phyloP scores from a whole-genome alignment of 371 early-diverging fungal genomes.

The Mortierella sp. region DNA sequence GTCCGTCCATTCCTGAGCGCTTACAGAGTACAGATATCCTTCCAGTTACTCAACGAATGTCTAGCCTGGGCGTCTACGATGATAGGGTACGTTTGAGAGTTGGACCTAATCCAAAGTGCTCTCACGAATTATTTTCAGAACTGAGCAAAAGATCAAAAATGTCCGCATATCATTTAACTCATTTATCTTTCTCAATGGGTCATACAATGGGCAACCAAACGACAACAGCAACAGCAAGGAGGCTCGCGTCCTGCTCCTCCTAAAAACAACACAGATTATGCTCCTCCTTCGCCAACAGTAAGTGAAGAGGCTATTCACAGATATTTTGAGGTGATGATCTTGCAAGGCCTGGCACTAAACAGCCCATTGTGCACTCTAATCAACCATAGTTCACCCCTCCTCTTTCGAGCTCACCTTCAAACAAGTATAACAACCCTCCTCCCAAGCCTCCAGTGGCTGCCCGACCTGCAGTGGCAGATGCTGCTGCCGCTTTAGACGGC shows the following conservation, averaged over 20 bases:
- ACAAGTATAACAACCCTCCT: conserved; percentile 26
- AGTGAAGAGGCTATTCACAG: not conserved
- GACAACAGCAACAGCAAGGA: conserved; percentile 40
- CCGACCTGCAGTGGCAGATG: conserved; percentile 41
- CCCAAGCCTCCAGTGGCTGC: conserved; percentile 29
- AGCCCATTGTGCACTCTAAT: no score
- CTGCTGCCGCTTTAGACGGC: conserved; percentile 50
- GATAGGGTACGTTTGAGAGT: conserved; percentile 32
- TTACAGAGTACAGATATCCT: conserved; percentile 28
- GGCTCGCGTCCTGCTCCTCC: conserved; percentile 40
- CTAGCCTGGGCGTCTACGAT: conserved; percentile 46
- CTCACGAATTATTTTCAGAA: conserved; percentile 20
- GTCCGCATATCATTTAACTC: conserved; percentile 12
- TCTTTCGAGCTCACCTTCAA: conserved; percentile 39
- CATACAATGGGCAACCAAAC: not conserved
- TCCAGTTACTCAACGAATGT: conserved; percentile 51
- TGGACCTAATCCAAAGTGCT: conserved; percentile 11
- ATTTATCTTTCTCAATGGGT: not conserved
- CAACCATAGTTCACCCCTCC: conserved; percentile 31
- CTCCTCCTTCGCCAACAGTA: conserved; percentile 49
- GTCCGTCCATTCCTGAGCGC: conserved; percentile 43
- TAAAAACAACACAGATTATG: conserved; percentile 39
- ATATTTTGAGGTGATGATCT: not conserved
- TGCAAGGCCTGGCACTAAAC: no score
- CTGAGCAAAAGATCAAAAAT: conserved; percentile 16